A percentile compares a stretch with the other conserved stretches of the same genome.
Evolutionary conservation across 768 basidiomycete genomes (phyloP).

Genomic region (Boletus rubescentipes): DNA sequence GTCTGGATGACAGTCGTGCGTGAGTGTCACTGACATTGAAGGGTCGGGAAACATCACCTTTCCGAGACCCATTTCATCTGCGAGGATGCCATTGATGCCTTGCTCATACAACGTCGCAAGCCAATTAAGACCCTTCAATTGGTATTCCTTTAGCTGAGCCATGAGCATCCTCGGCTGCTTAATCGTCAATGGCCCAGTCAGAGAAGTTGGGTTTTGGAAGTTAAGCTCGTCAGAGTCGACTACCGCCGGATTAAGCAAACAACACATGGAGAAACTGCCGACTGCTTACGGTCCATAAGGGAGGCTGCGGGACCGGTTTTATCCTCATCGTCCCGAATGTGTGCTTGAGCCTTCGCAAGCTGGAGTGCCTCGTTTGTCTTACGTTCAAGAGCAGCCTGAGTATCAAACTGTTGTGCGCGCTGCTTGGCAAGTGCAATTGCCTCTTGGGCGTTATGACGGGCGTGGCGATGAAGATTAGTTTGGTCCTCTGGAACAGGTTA

Average conservation of each 20-base stretch:
- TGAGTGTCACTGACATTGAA: background rate
- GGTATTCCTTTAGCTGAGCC: slow-evolving; percentile 97
- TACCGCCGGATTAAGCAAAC: slow-evolving; percentile 29
- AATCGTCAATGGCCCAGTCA: slow-evolving; percentile 81
- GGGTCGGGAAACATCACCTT: slow-evolving; percentile 49
- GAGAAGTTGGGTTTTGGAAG: slow-evolving; percentile 96
- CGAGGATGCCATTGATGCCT: slow-evolving; percentile 98
- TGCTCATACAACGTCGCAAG: slow-evolving; percentile 96
- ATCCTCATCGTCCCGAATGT: slow-evolving; percentile 42
- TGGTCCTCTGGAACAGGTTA: slow-evolving; percentile 64
- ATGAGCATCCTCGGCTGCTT: slow-evolving; percentile 94
- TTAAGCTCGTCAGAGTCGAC: slow-evolving; percentile 97
- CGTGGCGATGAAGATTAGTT: slow-evolving; percentile 82
- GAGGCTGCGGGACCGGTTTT: slow-evolving; percentile 41
- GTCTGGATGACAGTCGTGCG: slow-evolving; percentile 51
- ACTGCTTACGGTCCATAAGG: slow-evolving; percentile 68
- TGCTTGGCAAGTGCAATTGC: slow-evolving; percentile 77
- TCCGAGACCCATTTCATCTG: slow-evolving; percentile 97
- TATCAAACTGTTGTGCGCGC: slow-evolving; percentile 84
- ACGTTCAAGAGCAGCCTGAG: slow-evolving; percentile 74
- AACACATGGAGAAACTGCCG: background rate
- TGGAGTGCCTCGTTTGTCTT: slow-evolving; percentile 77
- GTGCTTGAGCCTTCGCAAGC: slow-evolving; percentile 55
- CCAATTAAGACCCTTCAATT: slow-evolving; percentile 98
- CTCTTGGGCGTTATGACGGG: slow-evolving; percentile 85